Base-by-base conservation (phyloP, 75 land plant genomes). In the Picea glauca region DNA sequence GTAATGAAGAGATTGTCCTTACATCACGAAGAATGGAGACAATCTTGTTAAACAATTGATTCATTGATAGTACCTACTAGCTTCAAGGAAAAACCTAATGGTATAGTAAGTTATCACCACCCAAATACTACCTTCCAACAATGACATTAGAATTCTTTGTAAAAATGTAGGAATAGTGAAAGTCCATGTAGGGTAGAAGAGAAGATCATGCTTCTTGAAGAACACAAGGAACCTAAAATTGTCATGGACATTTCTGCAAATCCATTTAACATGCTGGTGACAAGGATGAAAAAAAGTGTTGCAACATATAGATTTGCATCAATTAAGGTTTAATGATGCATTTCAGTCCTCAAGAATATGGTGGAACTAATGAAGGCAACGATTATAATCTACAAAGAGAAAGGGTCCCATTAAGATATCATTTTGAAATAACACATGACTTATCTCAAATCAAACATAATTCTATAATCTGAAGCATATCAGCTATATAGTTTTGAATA, bases 131-230 rank as follows among this genome's bases (percentile, higher is more conserved):
- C 93, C 62, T 61, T 96, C 99, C 1, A 92, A 33, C 0, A 94
- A 2, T 0, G 97, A 87, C 1, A 85, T 84, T 0, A 97, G 99
- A 54, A 93, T 79, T 67, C 84, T 60, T 15, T 90, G 78, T 7
- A 92, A 60, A 23, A 88, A 78, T 15, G 80, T 88, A 4, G 97
- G 94, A 3, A 96, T 38, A 14, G 91, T 87, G 82, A 81, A 96
- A 5, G 88, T 80, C 99, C 99, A 96, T 6, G 93, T 83, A 0
- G 99, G 97, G 76, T 90, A 91, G 82, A 96, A 92, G 20, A 86
- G 85, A 60, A 96, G 84, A 78, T 95, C 94, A 35, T 97, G 79
- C 13, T 96, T 97, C 86, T 96, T 96, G 83, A 89, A 90, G 79
- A 94, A 90, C 33, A 96, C 94, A 0, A 97, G 97, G 43, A 96